A percentile compares a stretch with the other conserved stretches of the same genome.
Conservation (phyloP, 2,329 filamentous ascomycete species). For the Colletotrichum tofieldiae region DNA sequence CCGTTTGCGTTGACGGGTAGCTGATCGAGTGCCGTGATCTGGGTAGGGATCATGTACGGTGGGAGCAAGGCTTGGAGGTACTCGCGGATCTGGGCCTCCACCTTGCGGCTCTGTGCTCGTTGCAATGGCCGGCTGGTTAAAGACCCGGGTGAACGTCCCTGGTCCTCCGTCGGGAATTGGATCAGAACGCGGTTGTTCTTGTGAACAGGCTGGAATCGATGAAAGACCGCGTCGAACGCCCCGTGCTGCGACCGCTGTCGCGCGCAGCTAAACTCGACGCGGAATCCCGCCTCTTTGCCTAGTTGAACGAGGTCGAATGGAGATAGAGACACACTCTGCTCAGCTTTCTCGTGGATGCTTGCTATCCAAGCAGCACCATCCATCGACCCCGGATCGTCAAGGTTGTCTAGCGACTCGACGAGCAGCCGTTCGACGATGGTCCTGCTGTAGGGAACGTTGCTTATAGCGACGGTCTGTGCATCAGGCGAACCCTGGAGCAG, state of each 20-base stretch:
- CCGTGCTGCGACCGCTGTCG: constrained; percentile 51
- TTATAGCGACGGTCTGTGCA: constrained; percentile 33
- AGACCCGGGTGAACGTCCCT: background rate
- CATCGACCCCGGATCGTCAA: background rate
- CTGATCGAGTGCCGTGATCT: constrained; percentile 45
- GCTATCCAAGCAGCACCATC: constrained; percentile 7
- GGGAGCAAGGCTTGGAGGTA: constrained; percentile 43
- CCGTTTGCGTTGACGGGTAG: constrained; percentile 47
- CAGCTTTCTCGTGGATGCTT: background rate
- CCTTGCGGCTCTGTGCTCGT: background rate
- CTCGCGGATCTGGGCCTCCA: constrained; percentile 3
- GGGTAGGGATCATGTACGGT: constrained; percentile 49
- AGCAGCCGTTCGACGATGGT: constrained; percentile 49
- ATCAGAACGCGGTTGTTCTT: background rate
- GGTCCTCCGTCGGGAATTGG: constrained; percentile 3
- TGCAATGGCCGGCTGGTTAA: constrained; percentile 11
- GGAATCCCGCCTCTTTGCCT: constrained; percentile 56
- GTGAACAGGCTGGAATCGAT: constrained; percentile 52
- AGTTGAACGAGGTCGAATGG: constrained; percentile 45
- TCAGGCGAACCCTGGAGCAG: constrained; percentile 28
- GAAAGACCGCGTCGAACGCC: constrained; percentile 49
- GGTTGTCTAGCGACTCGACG: background rate
- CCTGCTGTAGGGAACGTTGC: constrained; percentile 50
- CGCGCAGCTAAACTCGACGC: constrained; percentile 63
- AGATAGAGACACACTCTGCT: constrained; percentile 30